These are phyloP conservation scores for Lachancea sp. DNA, from an alignment of 805 yeast genomes.

Conservation along the genomic window DNA sequence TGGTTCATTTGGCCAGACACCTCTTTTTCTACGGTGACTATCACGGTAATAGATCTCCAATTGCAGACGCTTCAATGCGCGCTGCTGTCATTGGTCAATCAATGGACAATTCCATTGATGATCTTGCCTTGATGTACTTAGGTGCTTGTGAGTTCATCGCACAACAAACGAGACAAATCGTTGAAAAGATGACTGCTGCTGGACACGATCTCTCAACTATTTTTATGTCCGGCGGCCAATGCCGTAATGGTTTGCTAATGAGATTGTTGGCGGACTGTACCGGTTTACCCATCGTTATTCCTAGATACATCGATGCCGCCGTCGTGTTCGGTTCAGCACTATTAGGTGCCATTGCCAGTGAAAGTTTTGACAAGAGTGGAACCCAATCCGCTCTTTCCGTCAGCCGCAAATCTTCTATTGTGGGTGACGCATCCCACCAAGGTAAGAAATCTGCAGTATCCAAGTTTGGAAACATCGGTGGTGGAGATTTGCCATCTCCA, in stretches of 20 bases:
- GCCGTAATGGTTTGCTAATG: conserved; percentile 85
- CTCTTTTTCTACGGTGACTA: conserved; percentile 92
- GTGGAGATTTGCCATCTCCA: conserved; percentile 45
- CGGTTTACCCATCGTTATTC: conserved; percentile 84
- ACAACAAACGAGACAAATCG: conserved; percentile 93
- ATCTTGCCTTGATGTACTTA: conserved; percentile 76
- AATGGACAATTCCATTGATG: conserved; percentile 82
- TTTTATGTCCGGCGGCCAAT: conserved; percentile 94
- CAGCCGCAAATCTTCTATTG: conserved; percentile 17
- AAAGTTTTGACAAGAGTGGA: conserved; percentile 41
- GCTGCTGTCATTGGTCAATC: conserved; percentile 89
- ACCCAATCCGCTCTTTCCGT: conserved; percentile 10
- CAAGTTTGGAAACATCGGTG: conserved; percentile 6
- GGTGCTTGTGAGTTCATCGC: conserved; percentile 97
- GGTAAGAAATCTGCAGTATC: conserved; percentile 9
- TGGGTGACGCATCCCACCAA: conserved; percentile 7
- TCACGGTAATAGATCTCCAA: conserved; percentile 96
- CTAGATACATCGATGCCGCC: conserved; percentile 92
- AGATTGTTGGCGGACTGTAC: conserved; percentile 89
- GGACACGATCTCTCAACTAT: conserved; percentile 76
- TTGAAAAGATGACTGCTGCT: conserved; percentile 70
- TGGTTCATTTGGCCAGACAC: conserved; percentile 75
- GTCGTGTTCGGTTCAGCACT: conserved; percentile 95
- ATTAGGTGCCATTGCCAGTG: conserved; percentile 90
- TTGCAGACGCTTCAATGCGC: conserved; percentile 90